phyloP scores from a whole-genome alignment of 2,329 filamentous ascomycete genomes.

The Aspergillus tubingensis region DNA sequence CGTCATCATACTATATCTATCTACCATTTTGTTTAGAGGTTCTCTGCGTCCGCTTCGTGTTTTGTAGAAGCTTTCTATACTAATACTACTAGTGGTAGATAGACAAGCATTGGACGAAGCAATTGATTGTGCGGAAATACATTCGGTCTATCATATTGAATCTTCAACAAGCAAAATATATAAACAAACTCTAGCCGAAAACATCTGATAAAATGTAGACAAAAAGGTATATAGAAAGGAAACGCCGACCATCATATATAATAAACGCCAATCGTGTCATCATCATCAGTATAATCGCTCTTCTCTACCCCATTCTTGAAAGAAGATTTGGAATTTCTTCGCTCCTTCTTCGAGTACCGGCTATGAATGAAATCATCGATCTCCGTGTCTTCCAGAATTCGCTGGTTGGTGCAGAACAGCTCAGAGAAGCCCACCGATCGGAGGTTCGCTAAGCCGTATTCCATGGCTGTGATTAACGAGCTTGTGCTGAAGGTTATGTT shows the following conservation, averaged over 20 bases:
- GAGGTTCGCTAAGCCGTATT: constrained; percentile 27
- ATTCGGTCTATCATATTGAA: too few relatives aligned
- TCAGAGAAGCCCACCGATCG: constrained; percentile 31
- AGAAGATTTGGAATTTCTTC: not conserved
- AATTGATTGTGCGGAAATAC: too few relatives aligned
- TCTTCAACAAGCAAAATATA: too few relatives aligned
- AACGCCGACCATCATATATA: constrained; percentile 17
- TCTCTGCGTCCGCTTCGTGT: not conserved
- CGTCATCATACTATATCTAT: not conserved
- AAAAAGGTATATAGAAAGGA: not conserved
- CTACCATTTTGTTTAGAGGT: not conserved
- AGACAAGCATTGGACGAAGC: too few relatives aligned
- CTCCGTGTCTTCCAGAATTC: constrained; percentile 26
- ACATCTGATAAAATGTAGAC: not conserved
- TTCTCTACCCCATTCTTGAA: not conserved
- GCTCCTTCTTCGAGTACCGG: constrained; percentile 14
- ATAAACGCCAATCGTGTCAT: constrained; percentile 19
- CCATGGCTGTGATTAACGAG: constrained; percentile 24
- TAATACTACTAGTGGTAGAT: too few relatives aligned
- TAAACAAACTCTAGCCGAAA: not conserved
- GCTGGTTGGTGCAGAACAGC: constrained; percentile 23
- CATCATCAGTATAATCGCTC: not conserved
- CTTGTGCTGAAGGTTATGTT: constrained; percentile 24
- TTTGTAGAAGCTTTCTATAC: not conserved
- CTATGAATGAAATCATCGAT: constrained; percentile 30